A percentile compares a stretch with the other conserved stretches of the same genome.
phyloP scores from a whole-genome alignment of 768 basidiomycete species.

The Mycena belliarum region DNA sequence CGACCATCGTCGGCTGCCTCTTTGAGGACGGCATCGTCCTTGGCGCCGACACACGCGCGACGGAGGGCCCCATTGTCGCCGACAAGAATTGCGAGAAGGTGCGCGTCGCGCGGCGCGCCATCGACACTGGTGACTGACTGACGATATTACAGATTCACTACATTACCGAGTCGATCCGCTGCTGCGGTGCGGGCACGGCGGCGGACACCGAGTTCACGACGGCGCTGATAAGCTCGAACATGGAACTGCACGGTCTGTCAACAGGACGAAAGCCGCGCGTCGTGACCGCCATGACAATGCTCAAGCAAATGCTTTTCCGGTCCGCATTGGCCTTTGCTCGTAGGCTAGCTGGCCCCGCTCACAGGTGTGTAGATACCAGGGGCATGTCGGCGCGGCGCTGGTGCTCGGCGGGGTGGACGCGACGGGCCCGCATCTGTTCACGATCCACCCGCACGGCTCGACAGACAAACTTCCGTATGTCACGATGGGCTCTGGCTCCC shows the following conservation, averaged over 20 bases:
- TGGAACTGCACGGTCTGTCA: constrained; percentile 88
- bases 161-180: constrained; percentile 92
- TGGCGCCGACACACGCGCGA: constrained; percentile 96
- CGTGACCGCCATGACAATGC: constrained; percentile 90
- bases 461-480: constrained; percentile 99
- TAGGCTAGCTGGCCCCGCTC: no score
- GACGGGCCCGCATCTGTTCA: constrained; percentile 94
- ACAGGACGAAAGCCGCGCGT: constrained; percentile 92
- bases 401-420: constrained; percentile 96
- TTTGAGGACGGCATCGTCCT: constrained; percentile 92
- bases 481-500: constrained; percentile 95
- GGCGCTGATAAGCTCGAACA: constrained; percentile 92
- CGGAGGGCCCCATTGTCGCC: constrained; percentile 90
- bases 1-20: constrained; percentile 96
- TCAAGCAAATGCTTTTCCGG: constrained; percentile 22
- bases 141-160: constrained; percentile 81
- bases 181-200: constrained; percentile 99
- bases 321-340: neutral
- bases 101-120: neutral
- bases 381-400: constrained; percentile 91
- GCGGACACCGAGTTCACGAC: constrained; percentile 97
- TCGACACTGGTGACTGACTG: neutral
- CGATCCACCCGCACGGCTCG: constrained; percentile 93
- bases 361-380: constrained; percentile 81
- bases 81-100: constrained; percentile 99